phyloP scores from a whole-genome alignment of 2,329 filamentous ascomycete genomes.

The Aspergillus awamori region DNA sequence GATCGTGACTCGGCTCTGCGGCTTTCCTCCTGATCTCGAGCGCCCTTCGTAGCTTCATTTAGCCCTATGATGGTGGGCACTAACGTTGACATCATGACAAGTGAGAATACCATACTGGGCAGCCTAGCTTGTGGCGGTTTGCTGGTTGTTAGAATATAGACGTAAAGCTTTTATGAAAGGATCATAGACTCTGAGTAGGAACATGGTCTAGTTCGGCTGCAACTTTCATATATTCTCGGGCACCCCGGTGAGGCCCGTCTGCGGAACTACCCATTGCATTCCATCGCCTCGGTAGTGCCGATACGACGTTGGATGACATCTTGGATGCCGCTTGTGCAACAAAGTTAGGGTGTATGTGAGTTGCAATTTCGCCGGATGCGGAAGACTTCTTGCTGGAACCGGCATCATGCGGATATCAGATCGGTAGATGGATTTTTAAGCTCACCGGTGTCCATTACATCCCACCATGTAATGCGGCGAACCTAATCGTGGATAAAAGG shows the following conservation, averaged over 20 bases:
- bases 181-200: neutral
- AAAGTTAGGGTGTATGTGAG: no score
- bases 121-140: neutral
- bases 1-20: neutral
- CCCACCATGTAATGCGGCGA: neutral
- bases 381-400: neutral
- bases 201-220: neutral
- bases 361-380: neutral
- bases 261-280: neutral
- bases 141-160: no score
- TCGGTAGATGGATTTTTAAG: neutral
- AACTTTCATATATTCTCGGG: neutral
- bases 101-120: neutral
- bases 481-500: neutral
- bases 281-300: neutral
- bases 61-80: neutral
- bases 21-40: neutral
- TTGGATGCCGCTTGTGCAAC: neutral
- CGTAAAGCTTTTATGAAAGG: neutral
- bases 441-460: neutral
- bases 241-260: neutral
- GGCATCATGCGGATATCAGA: neutral
- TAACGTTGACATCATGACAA: neutral
- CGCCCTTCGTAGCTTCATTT: neutral
- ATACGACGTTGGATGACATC: neutral